phyloP scores from a whole-genome alignment of 495 filamentous ascomycete species.

The Halenospora varia region DNA sequence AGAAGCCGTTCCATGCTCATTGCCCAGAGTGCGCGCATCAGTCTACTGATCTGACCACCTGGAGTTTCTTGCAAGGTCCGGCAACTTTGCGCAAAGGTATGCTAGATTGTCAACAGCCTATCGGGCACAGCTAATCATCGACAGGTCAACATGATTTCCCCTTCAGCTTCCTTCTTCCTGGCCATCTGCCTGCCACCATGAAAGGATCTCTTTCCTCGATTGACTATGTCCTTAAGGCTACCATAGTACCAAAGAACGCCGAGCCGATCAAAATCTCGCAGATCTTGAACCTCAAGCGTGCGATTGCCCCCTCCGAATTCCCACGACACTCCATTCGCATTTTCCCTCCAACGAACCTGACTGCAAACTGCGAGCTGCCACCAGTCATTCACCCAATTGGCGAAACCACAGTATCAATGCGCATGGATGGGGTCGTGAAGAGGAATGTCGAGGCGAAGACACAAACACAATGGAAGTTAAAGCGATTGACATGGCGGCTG shows the following conservation, averaged over 20 bases:
- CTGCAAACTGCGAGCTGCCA: conserved; percentile 73
- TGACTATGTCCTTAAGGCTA: conserved; percentile 75
- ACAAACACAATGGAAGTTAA: conserved; percentile 78
- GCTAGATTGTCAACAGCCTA: conserved; percentile 8
- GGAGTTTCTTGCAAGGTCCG: conserved; percentile 71
- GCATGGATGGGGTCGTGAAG: conserved; percentile 63
- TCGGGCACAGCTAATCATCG: conserved; percentile 19
- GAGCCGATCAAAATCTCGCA: conserved; percentile 61
- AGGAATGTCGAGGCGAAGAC: conserved; percentile 35
- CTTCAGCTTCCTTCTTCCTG: conserved; percentile 87
- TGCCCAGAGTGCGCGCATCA: conserved; percentile 72
- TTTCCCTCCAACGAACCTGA: conserved; percentile 94
- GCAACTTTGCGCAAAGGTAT: conserved; percentile 57
- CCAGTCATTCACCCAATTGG: conserved; percentile 85
- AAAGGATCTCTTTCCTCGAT: conserved; percentile 67
- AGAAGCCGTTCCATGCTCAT: conserved; percentile 71
- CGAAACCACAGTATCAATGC: conserved; percentile 72
- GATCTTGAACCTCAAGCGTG: conserved; percentile 67
- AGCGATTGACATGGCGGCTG: conserved; percentile 88
- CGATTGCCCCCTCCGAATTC: conserved; percentile 51
- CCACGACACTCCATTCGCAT: conserved; percentile 83
- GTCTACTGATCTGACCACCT: conserved; percentile 67
- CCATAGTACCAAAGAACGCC: conserved; percentile 46
- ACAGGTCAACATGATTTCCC: conserved; percentile 70
- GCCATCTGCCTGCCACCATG: conserved; percentile 78